phyloP scores from a whole-genome alignment of 2,329 filamentous ascomycete genomes.

The Paraphaeosphaeria sporulosa region DNA sequence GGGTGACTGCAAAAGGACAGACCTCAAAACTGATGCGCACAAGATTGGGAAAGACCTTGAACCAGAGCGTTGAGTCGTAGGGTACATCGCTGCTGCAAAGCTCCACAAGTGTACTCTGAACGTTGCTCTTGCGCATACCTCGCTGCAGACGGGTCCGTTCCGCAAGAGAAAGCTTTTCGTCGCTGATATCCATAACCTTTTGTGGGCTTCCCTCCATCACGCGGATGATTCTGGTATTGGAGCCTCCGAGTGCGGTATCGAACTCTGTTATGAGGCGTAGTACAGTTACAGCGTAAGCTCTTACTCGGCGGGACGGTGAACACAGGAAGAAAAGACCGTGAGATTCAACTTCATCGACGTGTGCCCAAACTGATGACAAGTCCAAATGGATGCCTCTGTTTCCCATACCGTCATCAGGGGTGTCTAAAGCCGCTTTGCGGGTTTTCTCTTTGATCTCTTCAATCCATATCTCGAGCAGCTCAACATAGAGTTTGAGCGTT shows the following conservation, averaged over 20 bases:
- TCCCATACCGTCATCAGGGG: constrained; percentile 69
- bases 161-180: constrained; percentile 88
- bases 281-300: constrained; percentile 90
- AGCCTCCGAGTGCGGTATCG: constrained; percentile 84
- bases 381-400: constrained; percentile 81
- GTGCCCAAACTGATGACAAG: constrained; percentile 84
- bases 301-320: constrained; percentile 89
- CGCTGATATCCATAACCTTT: constrained; percentile 88
- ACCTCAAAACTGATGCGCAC: constrained; percentile 89
- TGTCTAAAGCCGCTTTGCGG: constrained; percentile 72
- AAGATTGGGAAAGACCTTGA: constrained; percentile 96
- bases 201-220: constrained; percentile 91
- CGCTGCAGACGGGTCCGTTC: constrained; percentile 92
- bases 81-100: constrained; percentile 94
- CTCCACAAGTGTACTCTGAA: constrained; percentile 86
- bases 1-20: constrained; percentile 88
- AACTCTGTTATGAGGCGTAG: constrained; percentile 92
- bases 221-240: constrained; percentile 82
- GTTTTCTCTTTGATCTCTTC: constrained; percentile 92
- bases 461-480: constrained; percentile 95
- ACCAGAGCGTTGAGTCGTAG: constrained; percentile 95
- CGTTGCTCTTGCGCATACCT: constrained; percentile 83
- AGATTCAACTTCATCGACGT: constrained; percentile 96
- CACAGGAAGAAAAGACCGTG: constrained; percentile 97
- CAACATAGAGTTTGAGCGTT: constrained; percentile 89